Conservation (phyloP, 305 asterid genomes). For the Lippia alba region DNA sequence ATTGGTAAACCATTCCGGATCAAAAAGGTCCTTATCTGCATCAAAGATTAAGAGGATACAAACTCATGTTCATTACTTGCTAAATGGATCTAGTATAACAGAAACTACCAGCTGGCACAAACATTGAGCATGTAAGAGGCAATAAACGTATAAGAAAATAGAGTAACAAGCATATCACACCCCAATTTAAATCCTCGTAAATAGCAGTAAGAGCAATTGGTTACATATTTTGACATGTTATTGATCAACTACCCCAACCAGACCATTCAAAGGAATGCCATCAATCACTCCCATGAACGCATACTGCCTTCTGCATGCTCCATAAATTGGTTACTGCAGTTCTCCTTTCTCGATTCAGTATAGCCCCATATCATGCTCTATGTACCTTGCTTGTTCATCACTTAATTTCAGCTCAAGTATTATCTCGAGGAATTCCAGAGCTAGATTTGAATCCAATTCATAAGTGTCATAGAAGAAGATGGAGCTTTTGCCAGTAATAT, state of each 20-base stretch:
- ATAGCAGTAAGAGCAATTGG: slow-evolving; percentile 6
- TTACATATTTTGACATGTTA: slow-evolving; percentile 7
- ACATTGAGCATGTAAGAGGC: slow-evolving; percentile 24
- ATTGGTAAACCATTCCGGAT: slow-evolving; percentile 91
- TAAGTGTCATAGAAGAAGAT: not conserved
- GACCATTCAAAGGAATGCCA: not conserved
- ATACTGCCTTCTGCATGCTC: not conserved
- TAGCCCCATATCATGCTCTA: not conserved
- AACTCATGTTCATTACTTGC: slow-evolving; percentile 19
- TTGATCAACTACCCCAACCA: slow-evolving; percentile 12
- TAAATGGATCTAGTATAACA: slow-evolving; percentile 19
- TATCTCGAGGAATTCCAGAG: slow-evolving; percentile 4
- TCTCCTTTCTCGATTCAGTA: not conserved
- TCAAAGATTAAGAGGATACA: slow-evolving; percentile 30
- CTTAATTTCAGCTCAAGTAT: not conserved
- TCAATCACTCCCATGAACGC: not conserved
- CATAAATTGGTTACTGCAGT: not conserved
- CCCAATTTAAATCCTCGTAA: not conserved
- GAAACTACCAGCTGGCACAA: slow-evolving; percentile 23
- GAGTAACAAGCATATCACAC: not conserved
- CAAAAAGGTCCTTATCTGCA: slow-evolving; percentile 90
- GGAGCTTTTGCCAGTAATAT: not conserved
- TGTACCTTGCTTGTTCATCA: slow-evolving; percentile 3
- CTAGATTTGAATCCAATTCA: not conserved
- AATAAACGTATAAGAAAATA: slow-evolving; percentile 2